A percentile compares a stretch with the other conserved stretches of the same genome.
phyloP scores from a whole-genome alignment of 2,329 filamentous ascomycete genomes.

The Colletotrichum tanaceti region DNA sequence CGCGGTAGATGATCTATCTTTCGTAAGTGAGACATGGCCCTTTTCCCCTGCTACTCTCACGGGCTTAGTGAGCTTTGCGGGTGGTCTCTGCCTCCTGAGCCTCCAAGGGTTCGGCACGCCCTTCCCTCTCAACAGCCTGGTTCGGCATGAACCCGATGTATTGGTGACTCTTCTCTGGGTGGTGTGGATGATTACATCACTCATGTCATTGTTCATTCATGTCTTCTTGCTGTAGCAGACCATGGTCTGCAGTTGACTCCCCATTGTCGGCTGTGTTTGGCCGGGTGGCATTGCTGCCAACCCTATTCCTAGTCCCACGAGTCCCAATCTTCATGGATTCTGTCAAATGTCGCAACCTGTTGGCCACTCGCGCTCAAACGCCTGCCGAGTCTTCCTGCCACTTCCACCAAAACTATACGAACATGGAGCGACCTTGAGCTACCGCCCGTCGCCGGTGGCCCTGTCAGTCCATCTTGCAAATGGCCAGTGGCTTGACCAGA shows the following conservation, averaged over 20 bases:
- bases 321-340: slow-evolving; percentile 3
- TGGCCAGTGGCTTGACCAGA: slow-evolving; percentile 28
- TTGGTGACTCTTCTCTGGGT: slow-evolving; percentile 27
- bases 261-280: neutral
- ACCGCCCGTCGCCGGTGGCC: slow-evolving; percentile 25
- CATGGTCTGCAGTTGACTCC: neutral
- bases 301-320: neutral
- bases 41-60: neutral
- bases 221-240: neutral
- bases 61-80: neutral
- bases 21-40: neutral
- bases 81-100: neutral
- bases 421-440: slow-evolving; percentile 2
- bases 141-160: slow-evolving; percentile 29
- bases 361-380: neutral
- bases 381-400: slow-evolving; percentile 5
- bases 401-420: neutral
- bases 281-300: slow-evolving; percentile 1
- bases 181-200: slow-evolving; percentile 38
- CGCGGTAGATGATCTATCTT: neutral
- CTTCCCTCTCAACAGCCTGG: neutral
- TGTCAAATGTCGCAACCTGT: slow-evolving; percentile 7
- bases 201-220: neutral
- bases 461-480: slow-evolving; percentile 10
- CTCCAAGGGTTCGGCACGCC: neutral